Percentiles rank a stretch among this genome's conserved stretches.
Conservation (phyloP, 2,329 filamentous ascomycete species). For the Hypoxylon sp. region DNA sequence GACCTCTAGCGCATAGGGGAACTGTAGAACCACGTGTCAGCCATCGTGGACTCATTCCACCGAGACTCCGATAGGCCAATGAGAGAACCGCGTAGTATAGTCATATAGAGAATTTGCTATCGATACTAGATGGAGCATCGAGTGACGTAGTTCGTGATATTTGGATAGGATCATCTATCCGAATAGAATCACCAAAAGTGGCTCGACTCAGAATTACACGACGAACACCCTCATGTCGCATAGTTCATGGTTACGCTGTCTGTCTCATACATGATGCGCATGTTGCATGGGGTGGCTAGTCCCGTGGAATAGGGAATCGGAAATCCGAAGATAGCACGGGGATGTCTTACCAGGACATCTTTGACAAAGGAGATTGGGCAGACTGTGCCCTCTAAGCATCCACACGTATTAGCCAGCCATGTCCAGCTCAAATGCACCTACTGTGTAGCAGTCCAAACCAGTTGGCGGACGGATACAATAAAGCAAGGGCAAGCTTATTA, state of each 20-base stretch:
- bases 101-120: conserved; percentile 18
- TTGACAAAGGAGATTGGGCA: conserved; percentile 88
- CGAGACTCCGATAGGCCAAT: conserved; percentile 16
- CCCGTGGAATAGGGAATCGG: conserved; percentile 23
- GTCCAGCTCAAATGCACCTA: conserved; percentile 51
- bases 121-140: conserved; percentile 12
- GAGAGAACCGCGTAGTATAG: background rate
- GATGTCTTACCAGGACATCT: conserved; percentile 77
- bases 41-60: conserved; percentile 18
- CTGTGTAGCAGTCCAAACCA: conserved; percentile 36
- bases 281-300: conserved; percentile 36
- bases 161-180: too few relatives aligned
- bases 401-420: conserved; percentile 55
- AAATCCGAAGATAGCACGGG: conserved; percentile 27
- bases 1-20: conserved; percentile 78
- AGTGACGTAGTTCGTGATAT: conserved; percentile 21
- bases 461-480: conserved; percentile 23
- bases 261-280: conserved; percentile 32
- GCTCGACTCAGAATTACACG: conserved; percentile 19
- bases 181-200: conserved; percentile 9
- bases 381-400: conserved; percentile 77
- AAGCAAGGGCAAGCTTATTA: conserved; percentile 41
- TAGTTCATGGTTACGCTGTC: conserved; percentile 36
- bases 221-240: conserved; percentile 4
- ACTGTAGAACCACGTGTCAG: conserved; percentile 61